These are phyloP conservation scores for Eucalyptus caleyi DNA, from an alignment of 345 rosid species.

Conservation along the genomic window DNA sequence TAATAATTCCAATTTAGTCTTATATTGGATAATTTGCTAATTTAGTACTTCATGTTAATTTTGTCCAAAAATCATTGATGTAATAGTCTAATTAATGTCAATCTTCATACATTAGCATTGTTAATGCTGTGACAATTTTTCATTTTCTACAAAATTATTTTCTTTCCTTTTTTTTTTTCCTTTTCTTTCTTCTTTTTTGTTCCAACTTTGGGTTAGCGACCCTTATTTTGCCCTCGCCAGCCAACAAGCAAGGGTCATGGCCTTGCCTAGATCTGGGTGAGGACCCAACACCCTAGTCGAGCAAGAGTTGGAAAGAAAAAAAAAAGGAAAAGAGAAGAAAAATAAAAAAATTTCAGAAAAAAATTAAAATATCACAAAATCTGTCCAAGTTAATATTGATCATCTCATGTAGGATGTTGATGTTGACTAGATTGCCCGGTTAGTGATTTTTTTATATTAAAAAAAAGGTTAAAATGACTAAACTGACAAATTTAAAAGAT, in stretches of 20 bases:
- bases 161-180: too few species aligned
- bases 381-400: too few species aligned
- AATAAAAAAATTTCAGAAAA: too few species aligned
- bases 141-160: too few species aligned
- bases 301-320: background rate
- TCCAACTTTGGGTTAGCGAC: background rate
- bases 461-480: too few species aligned
- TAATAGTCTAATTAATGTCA: too few species aligned
- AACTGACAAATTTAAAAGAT: rapidly evolving
- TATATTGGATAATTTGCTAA: background rate
- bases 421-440: rapidly evolving
- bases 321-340: background rate
- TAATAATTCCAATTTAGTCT: too few species aligned
- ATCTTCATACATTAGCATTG: rapidly evolving
- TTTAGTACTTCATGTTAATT: rapidly evolving
- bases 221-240: background rate
- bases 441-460: background rate
- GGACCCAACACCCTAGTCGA: rapidly evolving
- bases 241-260: background rate
- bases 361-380: too few species aligned
- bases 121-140: background rate
- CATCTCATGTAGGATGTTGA: rapidly evolving
- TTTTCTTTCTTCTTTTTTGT: too few species aligned
- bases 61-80: rapidly evolving
- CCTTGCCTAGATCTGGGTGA: too few species aligned